Percentiles rank a stretch among this genome's conserved stretches.
These are phyloP conservation scores for Suillus bovinus DNA, from an alignment of 768 basidiomycete genomes.

Conservation along the genomic window DNA sequence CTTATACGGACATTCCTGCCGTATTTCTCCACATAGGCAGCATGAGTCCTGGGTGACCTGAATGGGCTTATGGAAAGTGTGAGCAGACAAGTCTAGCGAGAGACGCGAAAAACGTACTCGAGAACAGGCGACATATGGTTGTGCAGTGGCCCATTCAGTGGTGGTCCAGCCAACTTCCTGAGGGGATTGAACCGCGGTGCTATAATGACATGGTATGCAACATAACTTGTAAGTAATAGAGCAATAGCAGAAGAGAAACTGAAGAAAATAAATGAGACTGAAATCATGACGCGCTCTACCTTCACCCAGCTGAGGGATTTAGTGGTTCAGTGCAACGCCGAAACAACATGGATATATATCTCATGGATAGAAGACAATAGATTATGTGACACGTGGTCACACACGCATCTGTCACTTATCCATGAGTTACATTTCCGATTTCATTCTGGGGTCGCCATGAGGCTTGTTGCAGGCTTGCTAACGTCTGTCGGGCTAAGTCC, in stretches of 20 bases:
- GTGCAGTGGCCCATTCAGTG: slow-evolving; percentile 45
- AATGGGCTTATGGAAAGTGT: slow-evolving; percentile 42
- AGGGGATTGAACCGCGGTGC: slow-evolving; percentile 44
- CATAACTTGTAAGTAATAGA: slow-evolving; percentile 19
- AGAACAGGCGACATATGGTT: slow-evolving; percentile 57
- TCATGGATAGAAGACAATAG: slow-evolving; percentile 15
- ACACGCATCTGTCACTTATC: slow-evolving; percentile 8
- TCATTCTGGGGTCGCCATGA: not conserved
- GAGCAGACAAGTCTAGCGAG: not conserved
- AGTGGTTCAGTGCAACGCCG: slow-evolving; percentile 1
- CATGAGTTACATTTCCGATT: slow-evolving; percentile 10
- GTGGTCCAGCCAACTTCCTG: slow-evolving; percentile 60
- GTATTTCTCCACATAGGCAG: slow-evolving; percentile 54
- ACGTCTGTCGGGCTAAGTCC: not conserved
- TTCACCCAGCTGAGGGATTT: not conserved
- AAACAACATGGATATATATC: slow-evolving; percentile 6
- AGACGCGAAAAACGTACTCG: slow-evolving; percentile 44
- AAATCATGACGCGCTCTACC: slow-evolving; percentile 9
- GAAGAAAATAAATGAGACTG: slow-evolving; percentile 7
- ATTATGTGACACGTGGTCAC: slow-evolving; percentile 8
- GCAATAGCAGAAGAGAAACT: slow-evolving; percentile 14
- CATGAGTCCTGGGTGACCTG: slow-evolving; percentile 54
- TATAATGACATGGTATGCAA: slow-evolving; percentile 29
- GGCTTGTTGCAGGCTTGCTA: not conserved
- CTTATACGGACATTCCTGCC: slow-evolving; percentile 71